Base-by-base conservation (phyloP, 129 eudicot genomes). In the Dittrichia graveolens region DNA sequence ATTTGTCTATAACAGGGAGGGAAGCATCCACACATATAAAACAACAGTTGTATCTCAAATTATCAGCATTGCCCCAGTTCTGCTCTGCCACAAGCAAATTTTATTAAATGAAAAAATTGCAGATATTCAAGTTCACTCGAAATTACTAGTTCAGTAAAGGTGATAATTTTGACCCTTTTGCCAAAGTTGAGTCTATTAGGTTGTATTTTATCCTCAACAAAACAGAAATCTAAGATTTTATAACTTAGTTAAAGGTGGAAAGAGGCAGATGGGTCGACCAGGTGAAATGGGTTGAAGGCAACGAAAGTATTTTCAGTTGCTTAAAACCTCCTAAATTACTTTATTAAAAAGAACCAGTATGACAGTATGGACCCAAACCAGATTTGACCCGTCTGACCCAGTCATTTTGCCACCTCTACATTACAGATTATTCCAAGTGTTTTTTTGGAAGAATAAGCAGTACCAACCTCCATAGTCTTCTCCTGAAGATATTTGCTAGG, bases 11-110 rank as follows among this genome's bases (percentile, higher is more conserved):
- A 52, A 80, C 84, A 40, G 91, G 83, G 42, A 95, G 83, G 79
- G 97, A 84, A 64, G 96, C 97, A 68, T 91, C 94, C 76, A 95
- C 94, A 60, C 96, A 95, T 73, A 95, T 75, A 41, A 95, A 90
- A 76, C 97, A 90, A 84, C 97, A 95, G 61, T 84, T 64, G 73
- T 84, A 95, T 86, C 91, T 88, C 67, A 81, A 81, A 81, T 81
- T 80, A 88, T 83, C 94, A 62, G 85, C 83, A 52, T 76, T 86
- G 14, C 99, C 99, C 99, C 99, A 95, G 64, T 88, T 86, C 99
- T 95, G 96, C 82, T 90, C 97, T 84, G 96, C 86, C 97, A 88
- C 82, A 74, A 63, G 81, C 74, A 69, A 67, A 71, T 57, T 66
- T 41, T 13, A 40, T 50, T 18, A 74, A n/a, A 74, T 39, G 18